phyloP scores from a whole-genome alignment of 805 yeast genomes.

The Candida endomychidarum region DNA sequence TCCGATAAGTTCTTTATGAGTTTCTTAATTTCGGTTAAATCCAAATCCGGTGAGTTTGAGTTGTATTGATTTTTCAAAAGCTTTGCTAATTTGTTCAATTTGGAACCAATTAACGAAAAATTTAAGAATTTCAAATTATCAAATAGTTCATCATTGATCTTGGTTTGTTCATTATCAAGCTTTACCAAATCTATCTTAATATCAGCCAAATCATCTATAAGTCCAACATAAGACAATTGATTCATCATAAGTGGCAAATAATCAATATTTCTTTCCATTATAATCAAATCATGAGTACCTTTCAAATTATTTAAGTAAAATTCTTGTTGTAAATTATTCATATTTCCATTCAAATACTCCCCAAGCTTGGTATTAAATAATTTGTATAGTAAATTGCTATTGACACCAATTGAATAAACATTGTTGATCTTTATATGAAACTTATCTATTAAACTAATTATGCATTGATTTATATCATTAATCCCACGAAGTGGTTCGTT shows the following conservation, averaged over 20 bases:
- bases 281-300: slow-evolving; percentile 66
- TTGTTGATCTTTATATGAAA: slow-evolving; percentile 48
- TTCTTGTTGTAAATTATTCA: slow-evolving; percentile 37
- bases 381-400: slow-evolving; percentile 49
- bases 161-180: slow-evolving; percentile 19
- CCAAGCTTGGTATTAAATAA: slow-evolving; percentile 36
- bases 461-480: slow-evolving; percentile 46
- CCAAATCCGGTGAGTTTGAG: slow-evolving; percentile 18
- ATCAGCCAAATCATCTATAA: slow-evolving; percentile 70
- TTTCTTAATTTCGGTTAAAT: slow-evolving; percentile 53
- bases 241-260: slow-evolving; percentile 66
- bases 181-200: slow-evolving; percentile 41
- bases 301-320: slow-evolving; percentile 35
- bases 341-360: slow-evolving; percentile 35
- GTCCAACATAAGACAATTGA: slow-evolving; percentile 80
- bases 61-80: slow-evolving; percentile 62
- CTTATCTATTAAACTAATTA: slow-evolving; percentile 46
- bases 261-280: slow-evolving; percentile 79
- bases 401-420: slow-evolving; percentile 58
- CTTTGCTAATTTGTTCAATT: slow-evolving; percentile 69
- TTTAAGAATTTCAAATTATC: slow-evolving; percentile 60
- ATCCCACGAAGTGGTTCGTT: slow-evolving; percentile 47
- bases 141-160: slow-evolving; percentile 49
- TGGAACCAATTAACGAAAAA: slow-evolving; percentile 76
- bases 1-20: slow-evolving; percentile 70